Conservation (phyloP, 2,329 filamentous ascomycete genomes). For the Sporothrix schenckii region DNA sequence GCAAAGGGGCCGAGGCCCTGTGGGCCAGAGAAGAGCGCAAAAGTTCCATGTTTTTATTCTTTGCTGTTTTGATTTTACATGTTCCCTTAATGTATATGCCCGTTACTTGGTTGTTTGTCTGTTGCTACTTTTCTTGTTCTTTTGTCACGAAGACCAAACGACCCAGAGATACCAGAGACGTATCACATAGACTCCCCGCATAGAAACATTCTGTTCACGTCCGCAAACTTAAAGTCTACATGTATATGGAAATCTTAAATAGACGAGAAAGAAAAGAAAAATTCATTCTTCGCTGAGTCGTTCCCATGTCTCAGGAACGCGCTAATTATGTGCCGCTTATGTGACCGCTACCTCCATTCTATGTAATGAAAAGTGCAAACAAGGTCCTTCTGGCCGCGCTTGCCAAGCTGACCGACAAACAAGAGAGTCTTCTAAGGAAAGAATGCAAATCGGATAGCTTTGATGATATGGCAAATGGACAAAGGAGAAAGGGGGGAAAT, state of each 20-base stretch:
- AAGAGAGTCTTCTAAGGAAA: neutral
- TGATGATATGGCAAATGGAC: neutral
- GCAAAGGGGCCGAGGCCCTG: neutral
- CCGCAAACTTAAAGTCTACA: neutral
- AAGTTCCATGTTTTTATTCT: neutral
- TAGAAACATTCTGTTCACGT: conserved; percentile 13
- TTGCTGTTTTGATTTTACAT: neutral
- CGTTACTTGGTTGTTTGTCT: neutral
- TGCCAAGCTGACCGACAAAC: neutral
- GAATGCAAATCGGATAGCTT: neutral
- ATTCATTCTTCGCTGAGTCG: conserved; percentile 26
- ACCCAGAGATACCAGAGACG: conserved; percentile 17
- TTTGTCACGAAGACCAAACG: conserved; percentile 17
- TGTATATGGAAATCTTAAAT: too few species aligned
- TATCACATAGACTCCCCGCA: conserved; percentile 11
- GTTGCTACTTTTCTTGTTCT: neutral
- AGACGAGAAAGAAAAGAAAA: neutral
- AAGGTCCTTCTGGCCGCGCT: neutral
- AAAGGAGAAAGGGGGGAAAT: neutral
- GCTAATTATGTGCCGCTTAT: conserved; percentile 23
- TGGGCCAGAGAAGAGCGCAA: neutral
- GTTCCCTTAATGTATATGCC: neutral
- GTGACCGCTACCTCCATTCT: conserved; percentile 17
- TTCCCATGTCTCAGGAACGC: conserved; percentile 12
- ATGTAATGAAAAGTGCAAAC: conserved; percentile 23